Conservation (phyloP, 2,329 filamentous ascomycete species). For the Ophiostoma australiae region DNA sequence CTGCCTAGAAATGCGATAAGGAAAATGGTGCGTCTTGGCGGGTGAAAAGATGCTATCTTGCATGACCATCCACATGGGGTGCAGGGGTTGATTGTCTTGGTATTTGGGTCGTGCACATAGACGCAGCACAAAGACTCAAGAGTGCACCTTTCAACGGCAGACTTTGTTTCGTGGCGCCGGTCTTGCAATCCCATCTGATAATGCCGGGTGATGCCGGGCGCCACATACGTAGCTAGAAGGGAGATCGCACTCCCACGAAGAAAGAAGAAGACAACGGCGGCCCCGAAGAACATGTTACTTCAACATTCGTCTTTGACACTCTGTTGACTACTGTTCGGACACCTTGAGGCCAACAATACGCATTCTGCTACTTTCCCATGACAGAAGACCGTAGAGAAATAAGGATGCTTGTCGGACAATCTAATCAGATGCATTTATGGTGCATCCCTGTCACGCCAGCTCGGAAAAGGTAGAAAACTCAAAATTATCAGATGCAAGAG, state of each 20-base stretch:
- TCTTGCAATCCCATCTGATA: neutral
- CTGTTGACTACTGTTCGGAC: too few species aligned
- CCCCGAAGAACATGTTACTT: too few species aligned
- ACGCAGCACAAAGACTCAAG: neutral
- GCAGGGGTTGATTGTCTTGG: neutral
- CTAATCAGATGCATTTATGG: neutral
- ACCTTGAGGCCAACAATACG: too few species aligned
- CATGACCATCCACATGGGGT: constrained; percentile 3
- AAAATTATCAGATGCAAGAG: neutral
- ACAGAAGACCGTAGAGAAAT: too few species aligned
- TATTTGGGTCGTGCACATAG: neutral
- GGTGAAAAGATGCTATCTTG: constrained; percentile 2
- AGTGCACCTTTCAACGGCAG: neutral
- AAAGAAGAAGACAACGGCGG: too few species aligned
- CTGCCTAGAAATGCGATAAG: neutral
- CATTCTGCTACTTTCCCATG: too few species aligned
- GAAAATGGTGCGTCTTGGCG: constrained; percentile 6
- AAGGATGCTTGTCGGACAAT: too few species aligned
- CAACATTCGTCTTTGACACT: too few species aligned
- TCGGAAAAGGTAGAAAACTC: neutral
- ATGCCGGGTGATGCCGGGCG: neutral
- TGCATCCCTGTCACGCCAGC: neutral
- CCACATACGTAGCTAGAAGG: neutral
- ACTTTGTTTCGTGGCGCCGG: neutral
- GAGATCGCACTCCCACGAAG: too few species aligned